A percentile compares a stretch with the other conserved stretches of the same genome.
These are phyloP conservation scores for Sporothrix phasma DNA, from an alignment of 2,329 filamentous ascomycete species.

Conservation along the genomic window DNA sequence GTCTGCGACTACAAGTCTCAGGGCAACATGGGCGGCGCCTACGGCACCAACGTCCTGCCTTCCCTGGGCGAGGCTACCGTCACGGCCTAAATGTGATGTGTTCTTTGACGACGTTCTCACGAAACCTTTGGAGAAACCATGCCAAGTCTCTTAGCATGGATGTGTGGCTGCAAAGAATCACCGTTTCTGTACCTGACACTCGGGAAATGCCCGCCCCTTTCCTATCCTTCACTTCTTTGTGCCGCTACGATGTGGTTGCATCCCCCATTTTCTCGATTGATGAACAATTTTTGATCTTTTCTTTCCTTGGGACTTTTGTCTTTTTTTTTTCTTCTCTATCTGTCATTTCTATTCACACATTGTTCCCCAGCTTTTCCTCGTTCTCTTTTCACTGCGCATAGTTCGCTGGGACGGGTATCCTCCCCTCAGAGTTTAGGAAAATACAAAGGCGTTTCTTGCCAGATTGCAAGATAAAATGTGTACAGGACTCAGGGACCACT, in stretches of 20 bases:
- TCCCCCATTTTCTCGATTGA: background rate
- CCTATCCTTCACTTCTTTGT: constrained; percentile 11
- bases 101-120: background rate
- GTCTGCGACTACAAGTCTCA: constrained; percentile 76
- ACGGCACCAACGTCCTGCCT: constrained; percentile 39
- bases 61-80: constrained; percentile 30
- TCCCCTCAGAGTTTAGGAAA: background rate
- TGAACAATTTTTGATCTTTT: background rate
- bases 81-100: constrained; percentile 13
- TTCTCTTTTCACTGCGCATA: constrained; percentile 9
- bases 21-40: constrained; percentile 46
- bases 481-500: background rate
- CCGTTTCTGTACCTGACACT: background rate
- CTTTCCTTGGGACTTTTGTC: constrained; percentile 6
- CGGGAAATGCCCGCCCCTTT: background rate
- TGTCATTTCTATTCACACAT: constrained; percentile 1
- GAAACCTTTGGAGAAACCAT: background rate
- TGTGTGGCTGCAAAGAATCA: constrained; percentile 3
- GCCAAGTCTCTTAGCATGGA: constrained; percentile 1
- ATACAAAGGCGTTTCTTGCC: background rate
- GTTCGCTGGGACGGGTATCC: constrained; percentile 13
- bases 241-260: background rate
- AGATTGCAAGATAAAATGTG: background rate
- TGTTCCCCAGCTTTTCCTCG: background rate
- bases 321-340: background rate